These are phyloP conservation scores for Escallonia rubra DNA, from an alignment of 129 eudicot genomes.

Conservation along the genomic window DNA sequence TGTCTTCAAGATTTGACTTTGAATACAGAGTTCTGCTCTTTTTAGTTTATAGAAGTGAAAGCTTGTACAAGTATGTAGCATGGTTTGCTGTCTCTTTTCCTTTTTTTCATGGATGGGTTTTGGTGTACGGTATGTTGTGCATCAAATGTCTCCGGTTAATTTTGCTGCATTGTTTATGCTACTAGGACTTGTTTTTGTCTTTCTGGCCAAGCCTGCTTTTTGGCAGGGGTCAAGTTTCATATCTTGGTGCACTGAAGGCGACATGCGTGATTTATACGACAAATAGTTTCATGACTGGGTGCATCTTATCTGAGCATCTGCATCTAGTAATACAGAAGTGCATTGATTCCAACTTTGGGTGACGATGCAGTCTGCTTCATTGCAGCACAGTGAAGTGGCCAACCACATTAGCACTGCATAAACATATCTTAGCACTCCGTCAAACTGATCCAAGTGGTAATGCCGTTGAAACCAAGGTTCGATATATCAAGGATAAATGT, in stretches of 20 bases:
- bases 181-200: background rate
- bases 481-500: too few relatives aligned
- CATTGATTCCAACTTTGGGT: too few relatives aligned
- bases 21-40: conserved; percentile 10
- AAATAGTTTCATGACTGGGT: background rate
- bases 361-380: too few relatives aligned
- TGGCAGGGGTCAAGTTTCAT: conserved; percentile 1
- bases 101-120: background rate
- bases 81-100: background rate
- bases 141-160: background rate
- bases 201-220: background rate
- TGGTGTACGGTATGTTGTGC: background rate
- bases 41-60: background rate
- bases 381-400: too few relatives aligned
- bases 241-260: background rate
- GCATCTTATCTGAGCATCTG: too few relatives aligned
- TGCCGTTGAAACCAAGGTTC: too few relatives aligned
- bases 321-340: too few relatives aligned
- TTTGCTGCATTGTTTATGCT: background rate
- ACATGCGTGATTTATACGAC: background rate
- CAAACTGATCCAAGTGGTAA: too few relatives aligned
- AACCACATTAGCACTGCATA: too few relatives aligned
- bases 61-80: background rate
- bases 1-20: background rate
- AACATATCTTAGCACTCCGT: too few relatives aligned